phyloP scores from a whole-genome alignment of 2,329 filamentous ascomycete species.

The Xylaria sp. region DNA sequence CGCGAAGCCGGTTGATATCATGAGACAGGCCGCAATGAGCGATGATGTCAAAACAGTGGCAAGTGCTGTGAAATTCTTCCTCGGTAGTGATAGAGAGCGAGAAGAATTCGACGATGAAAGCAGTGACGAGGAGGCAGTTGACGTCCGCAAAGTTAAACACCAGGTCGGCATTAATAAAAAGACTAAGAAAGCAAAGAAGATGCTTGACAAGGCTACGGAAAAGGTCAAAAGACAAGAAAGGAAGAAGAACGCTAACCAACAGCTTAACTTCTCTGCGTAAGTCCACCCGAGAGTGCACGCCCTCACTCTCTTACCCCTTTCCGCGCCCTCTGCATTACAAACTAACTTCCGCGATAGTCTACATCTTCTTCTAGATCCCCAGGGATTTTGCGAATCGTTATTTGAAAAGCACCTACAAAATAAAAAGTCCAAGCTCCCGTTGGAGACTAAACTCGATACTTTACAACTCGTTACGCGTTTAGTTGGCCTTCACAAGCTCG shows the following conservation, averaged over 20 bases:
- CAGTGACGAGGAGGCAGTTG: slow-evolving; percentile 78
- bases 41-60: slow-evolving; percentile 93
- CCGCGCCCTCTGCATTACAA: not conserved
- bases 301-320: not conserved
- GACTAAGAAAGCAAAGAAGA: slow-evolving; percentile 82
- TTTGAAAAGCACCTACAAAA: slow-evolving; percentile 92
- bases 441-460: slow-evolving; percentile 89
- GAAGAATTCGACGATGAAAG: slow-evolving; percentile 91
- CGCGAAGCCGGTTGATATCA: slow-evolving; percentile 92
- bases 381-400: slow-evolving; percentile 87
- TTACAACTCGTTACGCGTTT: slow-evolving; percentile 89
- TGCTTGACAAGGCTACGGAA: slow-evolving; percentile 79
- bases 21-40: slow-evolving; percentile 89
- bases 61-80: slow-evolving; percentile 89
- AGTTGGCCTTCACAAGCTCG: slow-evolving; percentile 83
- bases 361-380: slow-evolving; percentile 91
- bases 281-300: not conserved
- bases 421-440: slow-evolving; percentile 79
- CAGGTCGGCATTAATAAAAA: slow-evolving; percentile 95
- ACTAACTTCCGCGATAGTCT: slow-evolving; percentile 48
- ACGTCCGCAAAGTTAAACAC: slow-evolving; percentile 82
- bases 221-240: slow-evolving; percentile 82
- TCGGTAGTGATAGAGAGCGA: slow-evolving; percentile 93
- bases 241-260: slow-evolving; percentile 86
- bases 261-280: slow-evolving; percentile 88